Base-by-base conservation (phyloP, 2,329 filamentous ascomycete genomes). In the Sarocladiaceae sp. region DNA sequence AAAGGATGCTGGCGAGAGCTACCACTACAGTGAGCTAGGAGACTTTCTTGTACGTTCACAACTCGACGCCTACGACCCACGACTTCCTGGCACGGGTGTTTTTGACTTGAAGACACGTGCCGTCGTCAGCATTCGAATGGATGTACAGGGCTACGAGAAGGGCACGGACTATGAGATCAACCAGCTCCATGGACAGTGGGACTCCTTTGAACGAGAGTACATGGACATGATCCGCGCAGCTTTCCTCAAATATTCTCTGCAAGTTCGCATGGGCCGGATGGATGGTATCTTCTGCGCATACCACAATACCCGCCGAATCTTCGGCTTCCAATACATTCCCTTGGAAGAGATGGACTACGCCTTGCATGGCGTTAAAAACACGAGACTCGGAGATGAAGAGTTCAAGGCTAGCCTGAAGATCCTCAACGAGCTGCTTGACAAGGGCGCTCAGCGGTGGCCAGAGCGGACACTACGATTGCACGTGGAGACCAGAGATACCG, bases 271-370 rank as follows among this genome's bases (percentile, higher is more conserved):
- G 80, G 93, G 94, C 15, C 82, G 90, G 41, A 98, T 98, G 94
- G 91, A 98, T 59, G 93, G 93, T 44, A 96, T 97, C 41, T 98
- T 97, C 58, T 86, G 97, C 18, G 93, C 93, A 2, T 98, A 82
- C 60, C 93, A 98, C 69, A 98, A 98, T 60, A 87, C 89, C 2
- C 76, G 90, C 63, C 85, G 90, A 45, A 95, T 98, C 41, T 98
- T 98, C 59, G 93, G 93, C 5, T 98, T 98, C 63, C 93, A 98
- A 63, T 98, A 98, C 60, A 76, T 98, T 48, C 82, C 82, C 47
- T 66, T 97, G 12, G 61, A 78, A 3, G 93, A 98, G 58, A 89
- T 98, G 84, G 93, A 98, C 60, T 60, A 73, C n/a, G 78, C 88
- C 1, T 65, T 98, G n/a, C 94, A 98, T 59, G 89, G 88, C 18